Evolutionary conservation across 768 basidiomycete genomes (phyloP).

Genomic region (Tulasnella sp.): DNA sequence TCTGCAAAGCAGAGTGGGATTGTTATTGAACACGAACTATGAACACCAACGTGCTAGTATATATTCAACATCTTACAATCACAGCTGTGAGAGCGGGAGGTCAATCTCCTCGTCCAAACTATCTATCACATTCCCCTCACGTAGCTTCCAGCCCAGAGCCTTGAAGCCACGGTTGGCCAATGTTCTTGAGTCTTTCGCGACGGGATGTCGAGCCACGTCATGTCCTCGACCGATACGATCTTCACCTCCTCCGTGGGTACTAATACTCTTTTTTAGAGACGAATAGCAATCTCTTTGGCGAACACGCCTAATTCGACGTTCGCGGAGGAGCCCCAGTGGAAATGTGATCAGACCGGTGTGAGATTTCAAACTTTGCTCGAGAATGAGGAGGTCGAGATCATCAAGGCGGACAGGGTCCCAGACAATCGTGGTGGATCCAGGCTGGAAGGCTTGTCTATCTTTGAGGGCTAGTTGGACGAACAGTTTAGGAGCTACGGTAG

Average conservation of each 20-base stretch:
- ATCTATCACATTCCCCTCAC: not conserved
- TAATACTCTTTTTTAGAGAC: slow-evolving; percentile 2
- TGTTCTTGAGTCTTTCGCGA: slow-evolving; percentile 19
- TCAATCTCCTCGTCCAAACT: not conserved
- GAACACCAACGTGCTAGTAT: no score
- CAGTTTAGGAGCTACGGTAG: slow-evolving; percentile 21
- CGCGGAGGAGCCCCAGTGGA: not conserved
- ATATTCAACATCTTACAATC: no score
- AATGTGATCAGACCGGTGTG: not conserved
- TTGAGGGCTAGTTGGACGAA: slow-evolving; percentile 16
- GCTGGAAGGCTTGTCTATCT: not conserved
- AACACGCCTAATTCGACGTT: not conserved
- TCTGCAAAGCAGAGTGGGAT: no score
- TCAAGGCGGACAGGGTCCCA: slow-evolving; percentile 16
- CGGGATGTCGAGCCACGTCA: not conserved
- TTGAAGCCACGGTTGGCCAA: slow-evolving; percentile 18
- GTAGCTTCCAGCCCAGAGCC: slow-evolving; percentile 17
- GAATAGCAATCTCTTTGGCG: slow-evolving; percentile 1
- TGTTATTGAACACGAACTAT: no score
- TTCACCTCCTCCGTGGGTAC: not conserved
- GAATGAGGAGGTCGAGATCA: slow-evolving; percentile 9
- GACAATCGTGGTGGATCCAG: not conserved
- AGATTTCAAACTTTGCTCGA: not conserved
- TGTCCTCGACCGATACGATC: not conserved
- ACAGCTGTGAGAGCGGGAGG: not conserved